Conservation (phyloP, 2,329 filamentous ascomycete genomes). For the Zopfia rhizophila region DNA sequence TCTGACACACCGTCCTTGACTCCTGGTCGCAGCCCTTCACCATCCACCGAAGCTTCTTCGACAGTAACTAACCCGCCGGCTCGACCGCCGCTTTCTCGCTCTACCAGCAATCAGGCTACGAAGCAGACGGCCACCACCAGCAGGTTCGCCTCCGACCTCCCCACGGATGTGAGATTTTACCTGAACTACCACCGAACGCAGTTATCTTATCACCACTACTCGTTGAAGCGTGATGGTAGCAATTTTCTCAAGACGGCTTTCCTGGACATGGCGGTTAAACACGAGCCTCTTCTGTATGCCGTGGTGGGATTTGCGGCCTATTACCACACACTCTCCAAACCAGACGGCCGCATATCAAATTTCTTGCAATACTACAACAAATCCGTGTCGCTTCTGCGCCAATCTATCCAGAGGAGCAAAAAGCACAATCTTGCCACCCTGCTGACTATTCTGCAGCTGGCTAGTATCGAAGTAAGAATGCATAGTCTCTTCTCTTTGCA, state of each 20-base stretch:
- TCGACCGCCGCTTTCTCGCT: slow-evolving; percentile 45
- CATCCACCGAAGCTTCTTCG: slow-evolving; percentile 61
- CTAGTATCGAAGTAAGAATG: slow-evolving; percentile 83
- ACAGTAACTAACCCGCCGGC: slow-evolving; percentile 33
- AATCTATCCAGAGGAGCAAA: slow-evolving; percentile 75
- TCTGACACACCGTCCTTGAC: slow-evolving; percentile 53
- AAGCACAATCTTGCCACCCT: slow-evolving; percentile 78
- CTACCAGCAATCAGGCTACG: slow-evolving; percentile 42
- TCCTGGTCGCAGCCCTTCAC: slow-evolving; percentile 61
- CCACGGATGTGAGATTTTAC: slow-evolving; percentile 79
- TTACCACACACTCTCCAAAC: slow-evolving; percentile 77
- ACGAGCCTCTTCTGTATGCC: slow-evolving; percentile 86
- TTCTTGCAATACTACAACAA: slow-evolving; percentile 93
- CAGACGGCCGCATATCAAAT: slow-evolving; percentile 77
- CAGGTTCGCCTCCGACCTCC: slow-evolving; percentile 50
- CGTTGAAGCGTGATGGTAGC: slow-evolving; percentile 74
- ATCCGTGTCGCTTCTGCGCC: slow-evolving; percentile 80
- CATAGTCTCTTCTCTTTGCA: slow-evolving; percentile 15
- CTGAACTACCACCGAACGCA: slow-evolving; percentile 81
- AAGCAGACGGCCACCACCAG: slow-evolving; percentile 22
- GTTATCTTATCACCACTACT: slow-evolving; percentile 85
- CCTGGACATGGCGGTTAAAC: slow-evolving; percentile 75
- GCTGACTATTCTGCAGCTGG: slow-evolving; percentile 88
- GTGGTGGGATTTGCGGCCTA: slow-evolving; percentile 90
- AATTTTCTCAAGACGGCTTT: slow-evolving; percentile 79